Percentiles rank a stretch among this genome's conserved stretches.
Conservation (phyloP, 352 stramenopile species). For the Pythium chondricola region DNA sequence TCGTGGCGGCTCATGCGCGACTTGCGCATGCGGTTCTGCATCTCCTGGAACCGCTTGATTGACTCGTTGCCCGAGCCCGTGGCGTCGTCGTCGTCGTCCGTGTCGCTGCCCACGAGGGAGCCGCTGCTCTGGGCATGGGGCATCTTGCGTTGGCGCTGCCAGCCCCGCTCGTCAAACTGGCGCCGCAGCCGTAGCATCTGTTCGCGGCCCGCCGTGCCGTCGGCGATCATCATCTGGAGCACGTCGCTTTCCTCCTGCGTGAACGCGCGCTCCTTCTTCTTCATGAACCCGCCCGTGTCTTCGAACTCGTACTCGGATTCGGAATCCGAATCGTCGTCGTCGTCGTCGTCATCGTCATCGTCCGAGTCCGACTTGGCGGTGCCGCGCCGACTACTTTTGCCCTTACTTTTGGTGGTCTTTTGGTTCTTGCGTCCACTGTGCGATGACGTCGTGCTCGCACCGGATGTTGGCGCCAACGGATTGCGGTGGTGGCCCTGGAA, state of each 20-base stretch:
- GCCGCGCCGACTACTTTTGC: conserved; percentile 1
- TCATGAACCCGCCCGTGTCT: conserved; percentile 44
- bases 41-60: conserved; percentile 19
- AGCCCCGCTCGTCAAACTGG: conserved; percentile 55
- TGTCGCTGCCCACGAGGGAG: conserved; percentile 49
- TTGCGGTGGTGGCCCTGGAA: conserved; percentile 35
- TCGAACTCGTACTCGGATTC: conserved; percentile 62
- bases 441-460: too few relatives aligned
- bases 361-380: conserved; percentile 33
- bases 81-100: conserved; percentile 36
- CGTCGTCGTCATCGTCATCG: conserved; percentile 41
- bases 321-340: too few relatives aligned
- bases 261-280: conserved; percentile 41
- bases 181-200: conserved; percentile 62
- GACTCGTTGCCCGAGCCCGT: conserved; percentile 18
- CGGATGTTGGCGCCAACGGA: conserved; percentile 12
- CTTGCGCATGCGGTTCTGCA: conserved; percentile 36
- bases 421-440: too few relatives aligned
- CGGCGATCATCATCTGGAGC: conserved; percentile 74
- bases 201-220: conserved; percentile 57
- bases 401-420: conserved; percentile 1
- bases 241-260: conserved; percentile 68
- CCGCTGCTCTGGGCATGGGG: conserved; percentile 23
- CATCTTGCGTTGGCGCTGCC: conserved; percentile 50
- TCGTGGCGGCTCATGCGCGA: conserved; percentile 21